Evolutionary conservation across 164 flowering plant genomes (phyloP), one percentile per base, ranked within the genome.

Genomic region (Brasenia schreberi): DNA sequence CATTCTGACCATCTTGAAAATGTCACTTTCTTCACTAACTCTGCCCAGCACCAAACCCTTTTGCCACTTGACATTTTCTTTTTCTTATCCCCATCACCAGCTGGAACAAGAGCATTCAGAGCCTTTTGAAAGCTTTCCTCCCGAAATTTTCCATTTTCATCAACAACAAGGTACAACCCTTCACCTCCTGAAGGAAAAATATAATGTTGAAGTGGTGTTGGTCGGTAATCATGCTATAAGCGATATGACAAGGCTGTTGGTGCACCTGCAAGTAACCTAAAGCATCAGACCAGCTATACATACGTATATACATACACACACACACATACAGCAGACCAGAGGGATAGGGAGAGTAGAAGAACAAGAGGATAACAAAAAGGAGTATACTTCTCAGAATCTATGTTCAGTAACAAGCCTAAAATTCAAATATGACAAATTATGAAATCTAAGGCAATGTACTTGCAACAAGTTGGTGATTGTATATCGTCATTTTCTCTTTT

Each of bases 141-240:
- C 5, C 95, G 97, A 77, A 95, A 95, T 69, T 88, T 92, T 44
- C 90, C 97, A 71, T 84, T 87, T 64, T 95, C 98, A 84, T 95
- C 97, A 61, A 95, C 99, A 65, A 84, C 99, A 77, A 92, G 77
- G 74, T 88, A 95, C 9, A 92, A 75, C 18, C 97, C 97, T 72
- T 84, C 78, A 27, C 94, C 90, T 64, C 99, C 97, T 61, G 92
- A 80, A 67, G 99, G 98, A 64, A 90, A 95, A 66, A 95, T 72
- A 70, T 92, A 92, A 77, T 95, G 99, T 74, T 92, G 97, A 77
- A 95, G 99, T 17, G 99, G 99, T 58, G 99, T 95, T 62, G 99
- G 98, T 56, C 99, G 82, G 77, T 86, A 95, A 83, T 95, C 99
- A 19, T 97, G 89, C 70, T 95, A 90, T 45, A 45, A 58, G 92